Evolutionary conservation across 1,284 basidiomycete species (phyloP).

Genomic region (Naganishia liquefaciens): DNA sequence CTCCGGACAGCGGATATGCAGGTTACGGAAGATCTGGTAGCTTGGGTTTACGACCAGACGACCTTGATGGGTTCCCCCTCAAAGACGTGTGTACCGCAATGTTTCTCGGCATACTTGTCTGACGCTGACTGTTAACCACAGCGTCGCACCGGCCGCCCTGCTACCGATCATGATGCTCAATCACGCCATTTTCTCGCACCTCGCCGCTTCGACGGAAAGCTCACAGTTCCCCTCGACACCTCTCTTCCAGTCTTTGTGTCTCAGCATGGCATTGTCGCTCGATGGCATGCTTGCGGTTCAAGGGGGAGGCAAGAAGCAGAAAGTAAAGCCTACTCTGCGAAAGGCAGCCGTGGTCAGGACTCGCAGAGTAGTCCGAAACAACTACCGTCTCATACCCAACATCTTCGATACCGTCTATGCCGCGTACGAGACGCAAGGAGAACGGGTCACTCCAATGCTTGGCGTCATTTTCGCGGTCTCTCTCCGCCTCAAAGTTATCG

Average conservation of each 20-base stretch:
- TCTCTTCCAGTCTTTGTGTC: constrained; percentile 43
- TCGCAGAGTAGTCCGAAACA: constrained; percentile 43
- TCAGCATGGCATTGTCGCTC: constrained; percentile 43
- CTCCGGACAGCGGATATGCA: constrained; percentile 14
- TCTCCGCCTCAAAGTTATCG: constrained; percentile 39
- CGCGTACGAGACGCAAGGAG: constrained; percentile 38
- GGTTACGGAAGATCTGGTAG: constrained; percentile 24
- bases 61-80: constrained; percentile 16
- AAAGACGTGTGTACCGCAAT: constrained; percentile 20
- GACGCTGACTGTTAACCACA: constrained; percentile 37
- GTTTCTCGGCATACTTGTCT: background rate
- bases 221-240: constrained; percentile 38
- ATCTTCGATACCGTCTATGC: constrained; percentile 42
- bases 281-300: constrained; percentile 40
- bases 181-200: constrained; percentile 40
- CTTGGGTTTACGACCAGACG: constrained; percentile 23
- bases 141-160: constrained; percentile 34
- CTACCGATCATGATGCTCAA: constrained; percentile 45
- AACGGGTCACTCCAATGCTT: constrained; percentile 43
- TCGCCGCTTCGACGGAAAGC: constrained; percentile 38
- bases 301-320: constrained; percentile 34
- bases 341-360: constrained; percentile 44
- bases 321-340: constrained; percentile 36
- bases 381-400: constrained; percentile 37
- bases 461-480: constrained; percentile 48